Base-by-base conservation (phyloP, 768 basidiomycete species). In the Auricularia sp. region DNA sequence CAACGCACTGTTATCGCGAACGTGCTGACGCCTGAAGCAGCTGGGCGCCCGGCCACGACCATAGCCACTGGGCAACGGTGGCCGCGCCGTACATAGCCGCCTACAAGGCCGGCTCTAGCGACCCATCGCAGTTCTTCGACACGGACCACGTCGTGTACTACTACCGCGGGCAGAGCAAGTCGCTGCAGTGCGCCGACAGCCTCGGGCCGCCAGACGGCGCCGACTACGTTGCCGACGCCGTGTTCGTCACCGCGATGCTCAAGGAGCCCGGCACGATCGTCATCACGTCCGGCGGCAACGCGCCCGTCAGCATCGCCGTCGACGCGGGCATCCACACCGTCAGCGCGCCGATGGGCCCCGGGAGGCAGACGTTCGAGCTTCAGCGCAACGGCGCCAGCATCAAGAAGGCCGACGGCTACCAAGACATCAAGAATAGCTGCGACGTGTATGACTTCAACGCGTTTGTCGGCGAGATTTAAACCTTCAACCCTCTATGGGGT, bases 131-230 rank as follows among this genome's bases (percentile, higher is more conserved):
- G 29, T 29, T 29, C 29, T 68, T 72, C 64, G 59, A 64, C 7
- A 36, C 66, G 58, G 71, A 72, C 63, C 62, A 68, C 35, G 65
- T 69, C 47, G 69, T 69, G 63, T 60, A 69, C n/a, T 66, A 65
- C 63, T 62, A 67, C n/a, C 65, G 71, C 14, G 69, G 68, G 34
- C 71, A 72, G 56, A 61, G 63, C 56, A 69, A 68, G 42, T 62
- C 56, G 58, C 70, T 70, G 1, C 42, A 29, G 23, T 70, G 68
- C 2, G 43, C 56, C 10, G 68, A 69, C 33, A 42, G 62, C 60
- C 67, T 72, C 23, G 66, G 68, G 36, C 60, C 70, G 12, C 64
- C 64, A 11, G 51, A 66, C 2, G 23, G 66, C 3, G 69, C 62
- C 21, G 66, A 54, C 36, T 62, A 70, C 61, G 65, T 62, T 23